phyloP scores from a whole-genome alignment of 257 asterid genomes.

The Scutellaria galericulata region DNA sequence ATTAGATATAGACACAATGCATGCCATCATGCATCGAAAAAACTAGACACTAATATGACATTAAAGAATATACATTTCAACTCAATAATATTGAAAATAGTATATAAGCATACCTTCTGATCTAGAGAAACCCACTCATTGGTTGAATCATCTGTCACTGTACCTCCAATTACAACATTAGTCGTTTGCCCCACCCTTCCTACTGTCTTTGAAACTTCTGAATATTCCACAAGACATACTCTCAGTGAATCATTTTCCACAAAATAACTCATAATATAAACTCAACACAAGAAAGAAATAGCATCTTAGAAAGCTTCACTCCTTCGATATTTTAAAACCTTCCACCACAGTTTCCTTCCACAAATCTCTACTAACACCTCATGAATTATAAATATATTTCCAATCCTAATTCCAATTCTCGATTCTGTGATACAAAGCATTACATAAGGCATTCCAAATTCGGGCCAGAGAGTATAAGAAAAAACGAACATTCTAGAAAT shows the following conservation, averaged over 20 bases:
- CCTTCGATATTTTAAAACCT: conserved; percentile 18
- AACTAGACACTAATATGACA: not conserved
- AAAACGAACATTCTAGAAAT: not conserved
- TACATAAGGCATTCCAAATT: not conserved
- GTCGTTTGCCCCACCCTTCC: conserved; percentile 95
- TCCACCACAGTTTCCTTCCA: conserved; percentile 20
- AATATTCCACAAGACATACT: conserved; percentile 30
- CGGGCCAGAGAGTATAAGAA: not conserved
- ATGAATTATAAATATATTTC: not conserved
- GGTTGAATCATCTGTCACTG: conserved; percentile 76
- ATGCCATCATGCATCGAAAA: not conserved
- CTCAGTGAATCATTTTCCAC: not conserved
- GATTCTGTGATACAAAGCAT: conserved; percentile 4
- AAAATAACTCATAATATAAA: conserved; percentile 23
- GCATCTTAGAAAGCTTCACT: not conserved
- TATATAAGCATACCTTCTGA: conserved; percentile 60
- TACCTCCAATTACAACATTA: conserved; percentile 86
- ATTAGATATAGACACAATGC: conserved; percentile 4
- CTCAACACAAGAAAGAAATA: conserved; percentile 13
- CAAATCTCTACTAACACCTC: conserved; percentile 12
- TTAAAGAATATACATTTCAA: not conserved
- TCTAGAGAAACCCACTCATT: conserved; percentile 83
- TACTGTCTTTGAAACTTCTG: conserved; percentile 88
- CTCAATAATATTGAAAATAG: not conserved
- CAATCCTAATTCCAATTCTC: not conserved